Conservation (phyloP, 2,329 filamentous ascomycete genomes). For the Falciphora oryzae region DNA sequence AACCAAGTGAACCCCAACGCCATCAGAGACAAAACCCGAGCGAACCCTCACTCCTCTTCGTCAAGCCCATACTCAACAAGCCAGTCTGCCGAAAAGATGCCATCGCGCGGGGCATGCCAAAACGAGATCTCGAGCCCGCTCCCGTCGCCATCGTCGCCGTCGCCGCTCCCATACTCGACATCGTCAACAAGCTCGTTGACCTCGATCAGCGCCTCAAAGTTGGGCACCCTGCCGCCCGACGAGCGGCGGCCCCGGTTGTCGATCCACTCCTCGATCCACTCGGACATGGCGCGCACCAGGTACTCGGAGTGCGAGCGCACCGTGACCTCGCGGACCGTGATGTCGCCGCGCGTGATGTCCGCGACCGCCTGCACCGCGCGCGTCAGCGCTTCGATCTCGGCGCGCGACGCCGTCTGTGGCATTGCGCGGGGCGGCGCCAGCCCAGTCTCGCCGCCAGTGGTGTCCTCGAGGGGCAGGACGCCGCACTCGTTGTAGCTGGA, state of each 20-base stretch:
- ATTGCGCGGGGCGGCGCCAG: background rate
- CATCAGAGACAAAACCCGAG: too few species aligned
- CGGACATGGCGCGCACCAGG: slow-evolving; percentile 3
- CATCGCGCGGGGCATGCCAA: background rate
- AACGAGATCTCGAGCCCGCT: background rate
- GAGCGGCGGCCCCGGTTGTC: background rate
- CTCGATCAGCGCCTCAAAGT: background rate
- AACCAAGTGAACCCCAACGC: too few species aligned
- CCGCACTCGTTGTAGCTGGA: background rate
- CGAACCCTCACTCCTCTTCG: background rate
- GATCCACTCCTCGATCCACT: slow-evolving; percentile 5
- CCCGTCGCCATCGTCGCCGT: background rate
- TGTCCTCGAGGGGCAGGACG: background rate
- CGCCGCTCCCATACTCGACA: background rate
- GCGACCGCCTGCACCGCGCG: background rate
- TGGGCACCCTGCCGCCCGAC: background rate
- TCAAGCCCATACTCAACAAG: background rate
- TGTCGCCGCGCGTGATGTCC: background rate
- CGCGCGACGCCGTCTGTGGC: background rate
- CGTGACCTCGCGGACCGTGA: background rate
- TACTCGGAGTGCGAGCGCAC: slow-evolving; percentile 1
- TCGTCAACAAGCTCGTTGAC: background rate
- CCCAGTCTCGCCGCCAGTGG: too few species aligned
- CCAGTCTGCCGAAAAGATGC: background rate
- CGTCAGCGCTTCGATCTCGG: background rate